These are phyloP conservation scores for Collybiopsis luxurians DNA, from an alignment of 768 basidiomycete genomes.

Conservation along the genomic window DNA sequence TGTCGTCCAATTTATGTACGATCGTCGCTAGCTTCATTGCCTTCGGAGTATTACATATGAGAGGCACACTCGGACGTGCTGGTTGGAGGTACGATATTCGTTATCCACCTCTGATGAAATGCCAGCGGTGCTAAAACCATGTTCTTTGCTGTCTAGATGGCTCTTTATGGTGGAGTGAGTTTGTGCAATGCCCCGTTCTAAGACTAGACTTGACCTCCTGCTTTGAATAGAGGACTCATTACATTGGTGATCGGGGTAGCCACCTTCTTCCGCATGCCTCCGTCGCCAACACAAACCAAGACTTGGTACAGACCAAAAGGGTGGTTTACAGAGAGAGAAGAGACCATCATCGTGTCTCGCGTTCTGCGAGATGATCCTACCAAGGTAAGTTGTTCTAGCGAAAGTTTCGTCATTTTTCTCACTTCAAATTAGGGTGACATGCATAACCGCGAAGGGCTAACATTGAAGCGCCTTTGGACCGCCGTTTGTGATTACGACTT, in stretches of 20 bases:
- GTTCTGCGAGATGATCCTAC: constrained; percentile 64
- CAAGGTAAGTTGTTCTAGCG: constrained; percentile 34
- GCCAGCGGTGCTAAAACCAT: neutral
- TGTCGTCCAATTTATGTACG: constrained; percentile 40
- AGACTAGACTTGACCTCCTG: neutral
- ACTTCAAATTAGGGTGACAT: constrained; percentile 69
- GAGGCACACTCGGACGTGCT: constrained; percentile 48
- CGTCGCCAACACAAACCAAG: constrained; percentile 58
- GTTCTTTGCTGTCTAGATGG: constrained; percentile 32
- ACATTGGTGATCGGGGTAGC: constrained; percentile 52
- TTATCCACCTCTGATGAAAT: neutral
- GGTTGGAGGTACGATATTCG: constrained; percentile 44
- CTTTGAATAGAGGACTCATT: constrained; percentile 33
- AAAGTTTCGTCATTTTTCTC: too few species aligned
- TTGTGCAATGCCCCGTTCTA: constrained; percentile 5
- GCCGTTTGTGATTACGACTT: constrained; percentile 61
- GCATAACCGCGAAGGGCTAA: constrained; percentile 67
- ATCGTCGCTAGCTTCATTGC: constrained; percentile 56
- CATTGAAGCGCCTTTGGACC: constrained; percentile 45
- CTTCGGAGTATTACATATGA: constrained; percentile 58
- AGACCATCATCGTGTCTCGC: constrained; percentile 56
- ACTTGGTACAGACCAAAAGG: constrained; percentile 57
- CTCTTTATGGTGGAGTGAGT: constrained; percentile 53
- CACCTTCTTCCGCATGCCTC: constrained; percentile 59
- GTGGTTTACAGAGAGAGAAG: constrained; percentile 64